Base-by-base conservation (phyloP, 345 rosid genomes). In the Bruguiera gymnorhiza region DNA sequence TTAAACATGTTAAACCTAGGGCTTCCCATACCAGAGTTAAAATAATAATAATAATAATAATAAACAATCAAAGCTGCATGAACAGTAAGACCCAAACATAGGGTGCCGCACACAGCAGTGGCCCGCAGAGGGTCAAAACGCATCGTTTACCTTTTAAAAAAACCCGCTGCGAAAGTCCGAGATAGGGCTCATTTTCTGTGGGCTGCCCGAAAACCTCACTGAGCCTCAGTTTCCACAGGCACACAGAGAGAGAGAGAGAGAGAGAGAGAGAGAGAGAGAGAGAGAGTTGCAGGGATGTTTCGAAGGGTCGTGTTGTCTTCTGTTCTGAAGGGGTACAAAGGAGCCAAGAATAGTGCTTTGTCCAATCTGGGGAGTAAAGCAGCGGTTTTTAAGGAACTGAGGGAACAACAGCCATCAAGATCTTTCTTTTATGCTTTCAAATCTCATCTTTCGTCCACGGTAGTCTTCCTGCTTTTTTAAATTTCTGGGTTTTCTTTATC, bases 321-420 rank as follows among this genome's bases (percentile, higher is more conserved):
- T 30, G 81, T 82, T 65, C 77, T 88, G 61, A 92, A 73, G 84
- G 83, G 87, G 68, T 86, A 73, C 63, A 85, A 75, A 67, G 80
- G 79, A 55, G 65, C 71, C 13, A 26, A 76, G 19, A 67, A 69
- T 20, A 71, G 76, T 73, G 63, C 72, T 9, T 5, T 67, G 31
- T 62, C 69, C 51, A 77, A 68, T 59, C 62, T 82, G 75, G 72
- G 77, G 67, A 78, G 85, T 58, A 68, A n/a, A 62, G 63, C 74
- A 51, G 27, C 75, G 2, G 39, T 80, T 53, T 71, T 76, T 72
- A 76, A 81, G 37, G 74, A 62, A 18, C 73, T 73, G 67, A 57
- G 72, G 34, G 83, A 13, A 0, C 18, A 79, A 24, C 55, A 79
- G 6, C 60, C 85, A 27, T 36, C 83, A 30, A 72, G 78, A 78